Percentiles rank a stretch among this genome's conserved stretches.
Evolutionary conservation across 306 rosid species (phyloP).

Genomic region (Mimosa bimucronata): DNA sequence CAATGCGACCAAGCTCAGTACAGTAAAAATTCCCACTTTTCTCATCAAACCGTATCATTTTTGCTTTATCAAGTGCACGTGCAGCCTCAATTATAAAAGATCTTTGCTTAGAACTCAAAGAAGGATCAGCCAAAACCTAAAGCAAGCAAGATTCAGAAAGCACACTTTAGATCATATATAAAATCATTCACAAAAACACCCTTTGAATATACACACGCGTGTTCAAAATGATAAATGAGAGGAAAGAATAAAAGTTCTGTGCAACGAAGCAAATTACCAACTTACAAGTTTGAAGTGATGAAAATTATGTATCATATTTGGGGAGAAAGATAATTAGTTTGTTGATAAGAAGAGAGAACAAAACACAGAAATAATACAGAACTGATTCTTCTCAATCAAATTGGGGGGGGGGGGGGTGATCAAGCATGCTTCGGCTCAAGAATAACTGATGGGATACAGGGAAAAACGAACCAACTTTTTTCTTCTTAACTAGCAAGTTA

Average conservation of each 20-base stretch:
- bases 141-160: conserved; percentile 42
- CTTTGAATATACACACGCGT: neutral
- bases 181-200: neutral
- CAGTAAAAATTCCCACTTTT: conserved; percentile 98
- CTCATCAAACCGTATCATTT: conserved; percentile 99
- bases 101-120: conserved; percentile 85
- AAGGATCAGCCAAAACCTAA: conserved; percentile 91
- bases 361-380: neutral
- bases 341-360: neutral
- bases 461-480: conserved; percentile 1
- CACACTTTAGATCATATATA: conserved; percentile 25
- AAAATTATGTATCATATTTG: neutral
- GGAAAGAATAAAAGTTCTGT: neutral
- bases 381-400: neutral
- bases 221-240: conserved; percentile 16
- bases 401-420: neutral
- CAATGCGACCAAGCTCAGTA: conserved; percentile 99
- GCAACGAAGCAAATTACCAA: conserved; percentile 39
- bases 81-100: conserved; percentile 91
- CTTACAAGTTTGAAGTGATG: conserved; percentile 23
- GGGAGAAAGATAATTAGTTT: neutral
- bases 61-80: conserved; percentile 93
- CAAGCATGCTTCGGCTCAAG: neutral
- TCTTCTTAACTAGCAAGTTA: neutral
- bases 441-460: neutral